These are phyloP conservation scores for Ballota nigra DNA, from an alignment of 257 asterid genomes.

Conservation along the genomic window DNA sequence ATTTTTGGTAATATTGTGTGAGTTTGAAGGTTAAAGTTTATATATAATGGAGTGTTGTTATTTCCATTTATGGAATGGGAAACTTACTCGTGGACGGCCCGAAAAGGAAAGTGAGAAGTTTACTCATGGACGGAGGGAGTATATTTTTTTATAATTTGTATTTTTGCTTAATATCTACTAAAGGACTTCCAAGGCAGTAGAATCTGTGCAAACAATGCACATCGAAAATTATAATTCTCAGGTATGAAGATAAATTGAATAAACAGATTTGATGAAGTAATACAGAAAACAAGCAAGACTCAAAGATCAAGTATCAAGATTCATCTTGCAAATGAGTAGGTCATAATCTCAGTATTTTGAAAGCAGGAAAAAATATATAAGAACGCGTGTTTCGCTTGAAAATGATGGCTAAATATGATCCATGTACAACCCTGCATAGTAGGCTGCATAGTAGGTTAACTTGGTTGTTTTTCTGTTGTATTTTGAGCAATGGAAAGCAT, in stretches of 20 bases:
- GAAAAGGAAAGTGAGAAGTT: too few relatives aligned
- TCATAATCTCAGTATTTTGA: background rate
- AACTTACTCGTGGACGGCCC: too few relatives aligned
- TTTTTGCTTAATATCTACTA: background rate
- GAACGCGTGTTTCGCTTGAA: background rate
- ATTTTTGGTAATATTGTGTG: too few relatives aligned
- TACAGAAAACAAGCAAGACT: background rate
- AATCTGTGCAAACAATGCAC: background rate
- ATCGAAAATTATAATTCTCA: background rate
- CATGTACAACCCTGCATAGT: background rate
- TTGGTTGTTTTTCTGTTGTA: background rate
- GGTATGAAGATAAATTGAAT: background rate
- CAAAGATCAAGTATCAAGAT: slow-evolving; percentile 5
- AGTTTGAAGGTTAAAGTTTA: too few relatives aligned
- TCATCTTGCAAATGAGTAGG: background rate
- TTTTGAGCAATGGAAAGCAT: background rate
- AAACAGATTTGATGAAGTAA: background rate
- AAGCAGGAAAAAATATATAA: background rate
- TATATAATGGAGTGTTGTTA: too few relatives aligned
- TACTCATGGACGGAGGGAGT: too few relatives aligned
- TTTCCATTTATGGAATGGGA: too few relatives aligned
- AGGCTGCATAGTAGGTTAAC: background rate
- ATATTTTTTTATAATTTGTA: too few relatives aligned
- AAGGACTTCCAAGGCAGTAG: slow-evolving; percentile 9
- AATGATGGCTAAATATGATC: background rate